phyloP scores from a whole-genome alignment of 129 eudicot species.

The Silybum marianum region DNA sequence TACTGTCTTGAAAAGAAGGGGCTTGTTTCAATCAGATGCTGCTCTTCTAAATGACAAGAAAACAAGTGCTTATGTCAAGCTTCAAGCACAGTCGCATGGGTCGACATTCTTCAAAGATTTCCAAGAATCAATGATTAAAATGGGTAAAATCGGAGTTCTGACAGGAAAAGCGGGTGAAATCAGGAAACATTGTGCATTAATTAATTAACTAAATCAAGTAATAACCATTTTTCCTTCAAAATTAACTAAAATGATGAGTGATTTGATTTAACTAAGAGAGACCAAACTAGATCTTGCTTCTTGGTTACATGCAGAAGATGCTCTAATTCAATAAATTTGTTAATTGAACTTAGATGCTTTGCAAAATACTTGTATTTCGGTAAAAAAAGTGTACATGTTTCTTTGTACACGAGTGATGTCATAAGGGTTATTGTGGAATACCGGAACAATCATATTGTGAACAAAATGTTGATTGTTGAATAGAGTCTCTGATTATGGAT shows the following conservation, averaged over 20 bases:
- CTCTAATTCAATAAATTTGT: not conserved
- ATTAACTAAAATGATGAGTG: not conserved
- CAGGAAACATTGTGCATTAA: constrained; percentile 46
- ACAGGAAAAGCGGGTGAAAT: constrained; percentile 60
- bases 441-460: too few species aligned
- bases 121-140: constrained; percentile 55
- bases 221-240: not conserved
- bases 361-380: not conserved
- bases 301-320: not conserved
- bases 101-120: constrained; percentile 56
- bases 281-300: not conserved
- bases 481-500: too few species aligned
- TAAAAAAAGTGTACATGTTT: not conserved
- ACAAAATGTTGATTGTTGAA: too few species aligned
- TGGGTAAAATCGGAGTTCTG: constrained; percentile 73
- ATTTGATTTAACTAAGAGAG: constrained; percentile 11
- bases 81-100: constrained; percentile 36
- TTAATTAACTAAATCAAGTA: constrained; percentile 15
- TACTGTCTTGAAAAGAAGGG: constrained; percentile 54
- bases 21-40: constrained; percentile 62
- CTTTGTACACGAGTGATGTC: not conserved
- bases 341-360: not conserved
- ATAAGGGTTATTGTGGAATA: not conserved
- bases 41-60: constrained; percentile 51
- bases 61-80: constrained; percentile 51